phyloP scores from a whole-genome alignment of 331 rosid species.

The Dryas integrifolia region DNA sequence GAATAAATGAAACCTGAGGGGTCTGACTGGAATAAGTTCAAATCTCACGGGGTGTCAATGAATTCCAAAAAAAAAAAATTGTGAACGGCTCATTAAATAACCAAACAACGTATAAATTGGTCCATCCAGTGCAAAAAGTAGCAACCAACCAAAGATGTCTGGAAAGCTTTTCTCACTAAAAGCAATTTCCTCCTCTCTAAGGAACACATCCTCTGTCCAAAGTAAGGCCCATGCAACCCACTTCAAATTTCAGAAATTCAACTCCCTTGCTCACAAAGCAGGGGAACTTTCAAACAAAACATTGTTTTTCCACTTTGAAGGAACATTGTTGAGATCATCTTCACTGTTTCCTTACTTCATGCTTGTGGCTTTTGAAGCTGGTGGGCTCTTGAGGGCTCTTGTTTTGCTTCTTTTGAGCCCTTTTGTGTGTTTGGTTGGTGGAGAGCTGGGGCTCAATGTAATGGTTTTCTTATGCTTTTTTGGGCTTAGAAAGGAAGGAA shows the following conservation, averaged over 20 bases:
- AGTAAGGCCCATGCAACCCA: background rate
- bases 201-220: background rate
- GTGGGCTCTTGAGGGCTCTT: constrained; percentile 52
- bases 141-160: constrained; percentile 7
- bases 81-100: background rate
- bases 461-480: constrained; percentile 73
- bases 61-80: background rate
- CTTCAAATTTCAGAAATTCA: constrained; percentile 17
- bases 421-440: constrained; percentile 46
- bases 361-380: constrained; percentile 91
- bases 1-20: too few relatives aligned
- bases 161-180: constrained; percentile 2
- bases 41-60: too few relatives aligned
- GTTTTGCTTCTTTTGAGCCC: constrained; percentile 53
- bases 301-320: constrained; percentile 63
- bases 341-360: constrained; percentile 74
- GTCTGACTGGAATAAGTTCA: too few relatives aligned
- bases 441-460: constrained; percentile 51
- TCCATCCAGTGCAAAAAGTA: background rate
- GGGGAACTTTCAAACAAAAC: constrained; percentile 41
- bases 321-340: constrained; percentile 51
- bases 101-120: background rate
- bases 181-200: constrained; percentile 19
- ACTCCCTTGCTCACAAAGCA: constrained; percentile 18
- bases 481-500: constrained; percentile 54